Evolutionary conservation across 2,329 filamentous ascomycete species (phyloP).

Genomic region (Clarireedia sp.): DNA sequence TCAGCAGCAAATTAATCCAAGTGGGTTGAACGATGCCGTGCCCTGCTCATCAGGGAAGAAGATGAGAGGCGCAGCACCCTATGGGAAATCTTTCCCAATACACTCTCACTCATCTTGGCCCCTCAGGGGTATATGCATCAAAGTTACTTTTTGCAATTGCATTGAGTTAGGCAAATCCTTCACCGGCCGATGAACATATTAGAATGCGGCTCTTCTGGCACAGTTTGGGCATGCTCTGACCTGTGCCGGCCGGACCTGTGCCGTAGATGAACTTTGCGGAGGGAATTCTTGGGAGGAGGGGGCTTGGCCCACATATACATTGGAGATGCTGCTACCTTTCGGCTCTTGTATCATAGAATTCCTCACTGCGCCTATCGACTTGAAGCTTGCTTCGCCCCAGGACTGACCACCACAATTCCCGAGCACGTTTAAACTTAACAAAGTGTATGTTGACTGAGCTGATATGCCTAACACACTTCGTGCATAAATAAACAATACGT

Average conservation of each 20-base stretch:
- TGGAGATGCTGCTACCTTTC: neutral
- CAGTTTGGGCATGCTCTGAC: neutral
- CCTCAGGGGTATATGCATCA: conserved; percentile 6
- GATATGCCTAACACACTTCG: neutral
- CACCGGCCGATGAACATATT: neutral
- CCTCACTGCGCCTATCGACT: conserved; percentile 1
- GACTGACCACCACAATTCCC: neutral
- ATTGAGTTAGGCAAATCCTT: neutral
- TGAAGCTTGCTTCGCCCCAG: neutral
- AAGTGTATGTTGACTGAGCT: neutral
- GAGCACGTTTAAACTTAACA: neutral
- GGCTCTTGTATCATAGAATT: neutral
- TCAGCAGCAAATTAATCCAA: neutral
- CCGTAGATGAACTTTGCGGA: conserved; percentile 4
- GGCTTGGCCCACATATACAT: neutral
- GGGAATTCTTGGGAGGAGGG: neutral
- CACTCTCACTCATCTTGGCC: neutral
- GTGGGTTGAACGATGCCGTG: neutral
- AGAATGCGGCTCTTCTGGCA: neutral
- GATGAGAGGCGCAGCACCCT: neutral
- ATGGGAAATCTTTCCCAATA: neutral
- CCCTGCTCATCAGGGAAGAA: neutral
- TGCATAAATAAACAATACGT: conserved; percentile 1
- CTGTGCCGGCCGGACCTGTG: neutral
- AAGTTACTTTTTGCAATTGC: neutral